These are phyloP conservation scores for Podospora sp. DNA, from an alignment of 495 filamentous ascomycete genomes.

Conservation along the genomic window DNA sequence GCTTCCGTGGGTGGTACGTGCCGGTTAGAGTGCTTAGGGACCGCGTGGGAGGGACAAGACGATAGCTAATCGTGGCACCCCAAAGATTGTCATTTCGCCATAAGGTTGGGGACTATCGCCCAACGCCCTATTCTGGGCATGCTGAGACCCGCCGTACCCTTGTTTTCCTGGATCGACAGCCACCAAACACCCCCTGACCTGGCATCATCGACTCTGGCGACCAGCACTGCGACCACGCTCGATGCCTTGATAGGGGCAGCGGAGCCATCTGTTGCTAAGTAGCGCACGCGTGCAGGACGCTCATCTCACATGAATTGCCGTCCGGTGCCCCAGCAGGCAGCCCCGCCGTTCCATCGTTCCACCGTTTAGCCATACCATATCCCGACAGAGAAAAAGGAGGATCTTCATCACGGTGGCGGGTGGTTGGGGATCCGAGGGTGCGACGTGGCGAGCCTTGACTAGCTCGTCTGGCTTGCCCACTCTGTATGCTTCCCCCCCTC, in stretches of 20 bases:
- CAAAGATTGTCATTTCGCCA: slow-evolving; percentile 9
- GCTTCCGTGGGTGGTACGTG: slow-evolving; percentile 10
- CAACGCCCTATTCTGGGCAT: neutral
- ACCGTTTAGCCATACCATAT: slow-evolving; percentile 9
- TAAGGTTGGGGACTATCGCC: neutral
- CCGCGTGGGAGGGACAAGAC: slow-evolving; percentile 5
- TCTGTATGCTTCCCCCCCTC: slow-evolving; percentile 15
- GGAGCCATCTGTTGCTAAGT: slow-evolving; percentile 7
- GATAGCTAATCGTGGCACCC: slow-evolving; percentile 18
- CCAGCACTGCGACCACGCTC: slow-evolving; percentile 27
- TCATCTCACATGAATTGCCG: slow-evolving; percentile 39
- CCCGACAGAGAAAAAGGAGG: slow-evolving; percentile 8
- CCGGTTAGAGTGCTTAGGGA: slow-evolving; percentile 7
- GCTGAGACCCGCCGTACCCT: neutral
- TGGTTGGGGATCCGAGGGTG: slow-evolving; percentile 26
- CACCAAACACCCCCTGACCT: slow-evolving; percentile 4
- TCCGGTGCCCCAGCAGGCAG: slow-evolving; percentile 13
- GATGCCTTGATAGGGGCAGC: slow-evolving; percentile 17
- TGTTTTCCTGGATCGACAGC: slow-evolving; percentile 3
- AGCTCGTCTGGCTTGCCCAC: slow-evolving; percentile 26
- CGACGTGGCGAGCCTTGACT: slow-evolving; percentile 39
- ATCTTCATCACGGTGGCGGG: slow-evolving; percentile 24
- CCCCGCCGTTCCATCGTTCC: slow-evolving; percentile 20
- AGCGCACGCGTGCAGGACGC: slow-evolving; percentile 31
- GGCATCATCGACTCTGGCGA: slow-evolving; percentile 13